Base-by-base conservation (phyloP, 768 basidiomycete genomes). In the Rhodocollybia butyracea region DNA sequence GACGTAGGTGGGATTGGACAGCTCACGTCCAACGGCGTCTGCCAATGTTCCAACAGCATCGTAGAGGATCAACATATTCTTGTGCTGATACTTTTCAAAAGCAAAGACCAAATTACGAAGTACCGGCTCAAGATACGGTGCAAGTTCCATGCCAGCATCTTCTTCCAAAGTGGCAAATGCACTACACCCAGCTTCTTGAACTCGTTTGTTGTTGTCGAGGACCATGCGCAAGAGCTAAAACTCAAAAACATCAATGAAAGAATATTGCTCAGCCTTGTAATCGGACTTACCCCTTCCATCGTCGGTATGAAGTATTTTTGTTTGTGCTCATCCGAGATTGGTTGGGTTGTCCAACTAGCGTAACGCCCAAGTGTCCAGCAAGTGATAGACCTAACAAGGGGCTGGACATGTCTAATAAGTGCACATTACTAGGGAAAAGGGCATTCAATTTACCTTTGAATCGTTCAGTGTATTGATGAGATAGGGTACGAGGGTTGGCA, bases 361-460 rank as follows among this genome's bases (percentile, higher is more conserved):
- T 99, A 99, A 48, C 97, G 88, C 15, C 97, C 96, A n/a, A 99
- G 79, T 0, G 96, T 98, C 97, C 97, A 99, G 69, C 97, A 99
- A 15, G 95, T 94, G 64, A 99, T 99, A 2, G 97, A 98, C 55
- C 97, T 88, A 8, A 99, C 92, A 38, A 98, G 88, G 19, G 97
- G 96, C 92, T 96, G 68, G 26, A 51, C 36, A 11, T 32, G 10
- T 48, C 15, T 34, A 32, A 21, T 5, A 34, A 31, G 7, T 19
- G 5, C 21, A 5, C 30, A 8, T 10, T 17, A 48, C n/a, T 5
- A 19, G 56, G 5, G 54, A 47, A 57, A 45, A 55, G 36, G 54
- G n/a, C 50, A 59, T 57, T 34, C 41, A 51, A 6, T 21, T 46
- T 64, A 91, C 95, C 85, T 98, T 98, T 36, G 91, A 80, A 71